Evolutionary conservation across 192 early-diverging fungal genomes (phyloP).

Genomic region (Backusella westeae): DNA sequence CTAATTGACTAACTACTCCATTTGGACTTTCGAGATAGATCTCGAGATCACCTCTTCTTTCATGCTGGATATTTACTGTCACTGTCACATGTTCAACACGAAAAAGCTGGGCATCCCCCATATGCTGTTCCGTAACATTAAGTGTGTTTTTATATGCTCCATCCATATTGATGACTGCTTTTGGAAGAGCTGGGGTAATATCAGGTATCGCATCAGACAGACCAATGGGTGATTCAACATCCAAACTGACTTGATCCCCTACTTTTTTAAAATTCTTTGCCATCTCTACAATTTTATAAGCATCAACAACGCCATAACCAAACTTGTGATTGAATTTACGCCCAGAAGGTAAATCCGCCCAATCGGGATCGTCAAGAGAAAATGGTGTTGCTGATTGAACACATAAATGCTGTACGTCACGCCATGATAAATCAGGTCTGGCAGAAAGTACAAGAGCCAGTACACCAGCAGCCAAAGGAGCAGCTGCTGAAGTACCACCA

Average conservation of each 20-base stretch:
- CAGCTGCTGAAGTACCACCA: constrained; percentile 95
- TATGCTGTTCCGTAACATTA: constrained; percentile 44
- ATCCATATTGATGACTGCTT: not conserved
- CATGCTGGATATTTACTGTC: constrained; percentile 79
- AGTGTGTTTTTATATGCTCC: not conserved
- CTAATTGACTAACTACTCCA: constrained; percentile 65
- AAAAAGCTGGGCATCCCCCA: constrained; percentile 49
- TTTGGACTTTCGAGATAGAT: constrained; percentile 78
- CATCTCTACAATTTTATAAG: constrained; percentile 73
- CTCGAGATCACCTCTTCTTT: constrained; percentile 82
- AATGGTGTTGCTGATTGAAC: constrained; percentile 79
- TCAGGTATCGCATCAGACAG: constrained; percentile 14
- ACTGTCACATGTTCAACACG: constrained; percentile 88
- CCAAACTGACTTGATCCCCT: constrained; percentile 59
- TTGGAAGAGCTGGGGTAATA: not conserved
- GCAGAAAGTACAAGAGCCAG: constrained; percentile 81
- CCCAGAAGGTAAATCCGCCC: constrained; percentile 66
- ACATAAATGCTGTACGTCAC: constrained; percentile 88
- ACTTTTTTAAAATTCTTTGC: constrained; percentile 69
- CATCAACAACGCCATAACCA: constrained; percentile 94
- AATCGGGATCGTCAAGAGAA: constrained; percentile 64
- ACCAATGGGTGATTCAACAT: constrained; percentile 19
- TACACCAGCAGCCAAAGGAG: constrained; percentile 88
- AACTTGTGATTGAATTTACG: constrained; percentile 89
- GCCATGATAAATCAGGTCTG: constrained; percentile 92